These are phyloP conservation scores for Phytophthora pseudosyringae DNA, from an alignment of 352 stramenopile genomes.

Conservation along the genomic window DNA sequence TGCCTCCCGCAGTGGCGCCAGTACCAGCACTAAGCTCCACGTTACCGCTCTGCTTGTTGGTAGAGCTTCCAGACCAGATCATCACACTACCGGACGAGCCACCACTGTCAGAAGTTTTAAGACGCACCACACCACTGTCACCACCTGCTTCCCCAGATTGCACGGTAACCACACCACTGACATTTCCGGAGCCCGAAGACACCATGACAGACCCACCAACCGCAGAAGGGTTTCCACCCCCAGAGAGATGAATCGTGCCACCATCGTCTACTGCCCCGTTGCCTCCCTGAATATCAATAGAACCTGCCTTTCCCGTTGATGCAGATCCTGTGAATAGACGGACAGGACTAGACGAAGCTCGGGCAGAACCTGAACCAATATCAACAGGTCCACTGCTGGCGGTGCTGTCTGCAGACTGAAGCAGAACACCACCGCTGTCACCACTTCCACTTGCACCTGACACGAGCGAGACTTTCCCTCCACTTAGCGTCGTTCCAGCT, in stretches of 20 bases:
- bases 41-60: slow-evolving; percentile 27
- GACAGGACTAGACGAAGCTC: slow-evolving; percentile 34
- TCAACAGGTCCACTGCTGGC: slow-evolving; percentile 35
- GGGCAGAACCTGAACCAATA: slow-evolving; percentile 37
- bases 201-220: slow-evolving; percentile 28
- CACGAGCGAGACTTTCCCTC: slow-evolving; percentile 33
- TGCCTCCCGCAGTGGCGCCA: slow-evolving; percentile 23
- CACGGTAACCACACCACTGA: slow-evolving; percentile 29
- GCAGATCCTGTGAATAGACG: slow-evolving; percentile 36
- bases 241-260: slow-evolving; percentile 28
- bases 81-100: slow-evolving; percentile 30
- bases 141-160: slow-evolving; percentile 29
- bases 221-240: slow-evolving; percentile 26
- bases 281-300: slow-evolving; percentile 37
- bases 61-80: slow-evolving; percentile 40
- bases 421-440: slow-evolving; percentile 30
- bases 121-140: slow-evolving; percentile 32
- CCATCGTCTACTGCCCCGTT: slow-evolving; percentile 20
- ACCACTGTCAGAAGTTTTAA: slow-evolving; percentile 29
- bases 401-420: slow-evolving; percentile 34
- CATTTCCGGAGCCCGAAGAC: slow-evolving; percentile 26
- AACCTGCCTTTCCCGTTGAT: slow-evolving; percentile 36
- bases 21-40: slow-evolving; percentile 35
- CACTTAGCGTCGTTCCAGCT: slow-evolving; percentile 28
- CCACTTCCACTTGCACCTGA: slow-evolving; percentile 31